Conservation (phyloP, 1,284 basidiomycete species). For the Ustanciosporium gigantosporum region DNA sequence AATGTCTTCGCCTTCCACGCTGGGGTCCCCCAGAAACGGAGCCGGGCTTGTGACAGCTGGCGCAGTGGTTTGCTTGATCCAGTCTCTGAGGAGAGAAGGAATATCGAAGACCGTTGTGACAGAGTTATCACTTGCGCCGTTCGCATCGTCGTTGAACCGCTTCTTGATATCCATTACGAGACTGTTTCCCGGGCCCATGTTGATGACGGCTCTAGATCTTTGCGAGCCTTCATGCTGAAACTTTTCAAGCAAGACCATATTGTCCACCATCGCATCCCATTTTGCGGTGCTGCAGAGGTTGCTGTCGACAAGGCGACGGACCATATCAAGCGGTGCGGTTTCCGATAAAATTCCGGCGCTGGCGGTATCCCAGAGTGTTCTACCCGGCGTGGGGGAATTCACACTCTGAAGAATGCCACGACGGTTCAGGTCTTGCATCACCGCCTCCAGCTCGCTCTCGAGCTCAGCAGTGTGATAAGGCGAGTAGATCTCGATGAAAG, state of each 20-base stretch:
- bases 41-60: background rate
- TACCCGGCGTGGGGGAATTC: slow-evolving; percentile 1
- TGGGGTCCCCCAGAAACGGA: background rate
- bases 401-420: slow-evolving; percentile 7
- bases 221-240: background rate
- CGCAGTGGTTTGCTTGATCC: background rate
- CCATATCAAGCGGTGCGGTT: background rate
- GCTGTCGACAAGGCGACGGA: slow-evolving; percentile 9
- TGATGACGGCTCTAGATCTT: slow-evolving; percentile 5
- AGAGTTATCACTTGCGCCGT: too few relatives aligned
- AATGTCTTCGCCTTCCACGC: slow-evolving; percentile 28
- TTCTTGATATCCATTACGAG: slow-evolving; percentile 12
- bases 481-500: slow-evolving; percentile 20
- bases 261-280: slow-evolving; percentile 23
- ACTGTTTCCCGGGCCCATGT: slow-evolving; percentile 15
- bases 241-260: slow-evolving; percentile 1
- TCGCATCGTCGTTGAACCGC: background rate
- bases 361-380: slow-evolving; percentile 18
- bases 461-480: slow-evolving; percentile 24
- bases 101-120: background rate
- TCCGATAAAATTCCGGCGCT: slow-evolving; percentile 6
- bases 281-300: slow-evolving; percentile 19
- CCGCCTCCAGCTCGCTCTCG: slow-evolving; percentile 1
- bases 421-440: slow-evolving; percentile 19
- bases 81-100: background rate